Base-by-base conservation (phyloP, 805 yeast genomes). In the Kodamaea lidongshanica region DNA sequence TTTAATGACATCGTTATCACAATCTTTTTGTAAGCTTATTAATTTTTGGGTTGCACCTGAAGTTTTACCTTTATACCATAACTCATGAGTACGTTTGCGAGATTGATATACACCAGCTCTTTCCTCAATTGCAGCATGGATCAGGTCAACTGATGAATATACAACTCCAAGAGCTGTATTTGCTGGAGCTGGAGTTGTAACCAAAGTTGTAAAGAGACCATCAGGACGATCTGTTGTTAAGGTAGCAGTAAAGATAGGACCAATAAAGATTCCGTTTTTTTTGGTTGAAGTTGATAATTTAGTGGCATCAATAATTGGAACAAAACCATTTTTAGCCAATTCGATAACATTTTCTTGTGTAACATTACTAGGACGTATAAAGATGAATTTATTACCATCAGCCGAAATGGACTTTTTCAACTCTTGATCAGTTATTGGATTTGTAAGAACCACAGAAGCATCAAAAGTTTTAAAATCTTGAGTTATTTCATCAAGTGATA, bases 21-120 rank as follows among this genome's bases (percentile, higher is more conserved):
- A 92, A 60, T 92, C 98, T 38, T 74, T 58, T 32, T 76, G 79
- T 34, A 92, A 54, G 25, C 67, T 59, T 14, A 81, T 42, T 27
- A 92, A 67, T 42, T 68, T 67, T 61, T 92, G 98, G 1, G 94
- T 84, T 30, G 95, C 94, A 12, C 98, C 98, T n/a, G 95, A 82
- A 2, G 96, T 84, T 33, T 81, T 80, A 17, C 98, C 98, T 56
- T 92, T 92, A 55, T 79, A 82, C 98, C 98, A 92, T 36, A 92
- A 69, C 25, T 94, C 97, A 38, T 85, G 77, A 12, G 50, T 48
- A 31, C 70, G 58, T 48, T 81, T 78, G 46, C 98, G 79, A 6
- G 96, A 85, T 56, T 82, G 96, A 58, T 92, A 92, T 2, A 92
- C 95, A 35, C 98, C 98, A 7, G 84, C 76, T 28, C 74, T 71